Base-by-base conservation (phyloP, 495 filamentous ascomycete species). In the Neurospora sp. region DNA sequence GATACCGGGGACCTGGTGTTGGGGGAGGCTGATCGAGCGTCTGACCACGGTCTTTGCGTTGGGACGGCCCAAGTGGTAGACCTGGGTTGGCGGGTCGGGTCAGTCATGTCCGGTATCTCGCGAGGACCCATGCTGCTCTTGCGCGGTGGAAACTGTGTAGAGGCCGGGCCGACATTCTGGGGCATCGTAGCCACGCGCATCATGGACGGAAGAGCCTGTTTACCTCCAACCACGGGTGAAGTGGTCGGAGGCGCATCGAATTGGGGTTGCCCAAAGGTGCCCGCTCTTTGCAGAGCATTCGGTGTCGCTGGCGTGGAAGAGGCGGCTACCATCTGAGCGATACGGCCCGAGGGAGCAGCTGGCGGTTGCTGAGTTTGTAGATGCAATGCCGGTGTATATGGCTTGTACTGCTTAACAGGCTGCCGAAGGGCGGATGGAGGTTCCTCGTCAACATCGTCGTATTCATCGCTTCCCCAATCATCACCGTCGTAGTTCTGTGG, bases 391-490 rank as follows among this genome's bases (percentile, higher is more conserved):
- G 77, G 74, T 12, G 71, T 68, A 1, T 70, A 74, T 9, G 76
- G 76, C 71, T 73, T 72, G 1, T 77, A 77, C 7, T 77, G 78
- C 12, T 75, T 77, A 22, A 72, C 35, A 9, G 80, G 79, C 45
- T 78, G 70, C 73, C 78, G 84, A 20, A 78, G 79, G 6, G 82
- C 81, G 14, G 81, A 80, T n/a, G 85, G 83, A 22, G 84, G 81
- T 16, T 88, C 84, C 12, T 48, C 44, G 10, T 84, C 81, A 35
- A 81, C 73, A 39, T 89, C 90, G 75, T 94, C 92, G 73, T 94
- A 91, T 45, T 91, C 92, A 41, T 93, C 92, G 68, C 91, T 92
- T 53, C 94, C 96, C 93, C 96, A 98, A 77, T 97, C 95, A 75
- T 93, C 94, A 73, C 94, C 96, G 77, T 94, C 96, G 77, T 99